phyloP scores from a whole-genome alignment of 805 yeast genomes.

The Cyberlindnera mississippiensis region DNA sequence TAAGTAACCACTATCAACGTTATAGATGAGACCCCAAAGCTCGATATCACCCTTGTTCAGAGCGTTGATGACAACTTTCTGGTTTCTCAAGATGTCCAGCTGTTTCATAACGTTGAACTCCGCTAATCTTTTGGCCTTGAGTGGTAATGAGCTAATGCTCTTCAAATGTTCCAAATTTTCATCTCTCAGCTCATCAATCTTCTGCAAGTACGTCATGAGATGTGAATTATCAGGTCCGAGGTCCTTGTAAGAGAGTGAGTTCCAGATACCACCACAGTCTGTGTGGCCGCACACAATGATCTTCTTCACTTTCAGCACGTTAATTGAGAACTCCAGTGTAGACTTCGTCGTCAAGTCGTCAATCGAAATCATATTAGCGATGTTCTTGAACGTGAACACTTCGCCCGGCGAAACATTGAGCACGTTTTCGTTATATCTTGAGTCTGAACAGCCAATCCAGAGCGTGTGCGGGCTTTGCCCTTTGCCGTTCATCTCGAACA shows the following conservation, averaged over 20 bases:
- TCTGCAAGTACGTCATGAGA: slow-evolving; percentile 46
- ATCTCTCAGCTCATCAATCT: slow-evolving; percentile 64
- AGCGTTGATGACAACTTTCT: slow-evolving; percentile 60
- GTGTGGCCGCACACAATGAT: slow-evolving; percentile 91
- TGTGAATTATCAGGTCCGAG: slow-evolving; percentile 52
- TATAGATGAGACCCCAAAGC: slow-evolving; percentile 81
- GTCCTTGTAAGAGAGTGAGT: slow-evolving; percentile 61
- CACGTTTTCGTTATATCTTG: slow-evolving; percentile 79
- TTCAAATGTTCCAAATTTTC: slow-evolving; percentile 49
- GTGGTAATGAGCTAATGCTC: slow-evolving; percentile 45
- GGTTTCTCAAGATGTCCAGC: slow-evolving; percentile 56
- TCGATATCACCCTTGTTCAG: slow-evolving; percentile 58
- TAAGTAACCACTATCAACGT: slow-evolving; percentile 72
- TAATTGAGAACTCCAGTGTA: slow-evolving; percentile 84
- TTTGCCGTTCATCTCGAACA: slow-evolving; percentile 47
- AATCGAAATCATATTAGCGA: slow-evolving; percentile 69
- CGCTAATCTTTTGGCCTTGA: slow-evolving; percentile 57
- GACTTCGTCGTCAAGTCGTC: slow-evolving; percentile 73
- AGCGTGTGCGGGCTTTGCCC: slow-evolving; percentile 93
- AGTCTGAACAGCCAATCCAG: slow-evolving; percentile 94
- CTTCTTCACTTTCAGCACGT: slow-evolving; percentile 74
- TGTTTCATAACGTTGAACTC: slow-evolving; percentile 76
- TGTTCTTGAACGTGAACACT: slow-evolving; percentile 81
- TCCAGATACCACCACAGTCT: slow-evolving; percentile 92
- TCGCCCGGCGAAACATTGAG: slow-evolving; percentile 86